Percentiles rank a stretch among this genome's conserved stretches.
Evolutionary conservation across 1,139 yeast species (phyloP).

Genomic region (Sugiyamaella japonica): DNA sequence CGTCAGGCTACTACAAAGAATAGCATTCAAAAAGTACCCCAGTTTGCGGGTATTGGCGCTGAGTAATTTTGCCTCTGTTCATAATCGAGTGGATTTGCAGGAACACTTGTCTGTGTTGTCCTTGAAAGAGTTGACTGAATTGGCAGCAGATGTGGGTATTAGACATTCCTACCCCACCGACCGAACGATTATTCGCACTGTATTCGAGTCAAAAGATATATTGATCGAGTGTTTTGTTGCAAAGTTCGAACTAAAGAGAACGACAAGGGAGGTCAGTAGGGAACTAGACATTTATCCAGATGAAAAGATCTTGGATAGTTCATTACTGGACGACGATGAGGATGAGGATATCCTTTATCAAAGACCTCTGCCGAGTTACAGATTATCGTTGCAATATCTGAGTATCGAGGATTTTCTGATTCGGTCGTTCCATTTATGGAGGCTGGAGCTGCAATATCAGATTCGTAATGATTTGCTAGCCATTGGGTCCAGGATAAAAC

Average conservation of each 20-base stretch:
- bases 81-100: constrained; percentile 29
- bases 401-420: constrained; percentile 41
- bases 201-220: constrained; percentile 14
- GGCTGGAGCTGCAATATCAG: constrained; percentile 30
- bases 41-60: constrained; percentile 35
- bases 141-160: constrained; percentile 22
- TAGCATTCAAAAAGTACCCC: constrained; percentile 31
- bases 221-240: constrained; percentile 28
- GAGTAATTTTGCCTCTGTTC: constrained; percentile 37
- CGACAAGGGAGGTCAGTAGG: neutral
- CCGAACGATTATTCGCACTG: neutral
- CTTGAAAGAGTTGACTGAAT: constrained; percentile 28
- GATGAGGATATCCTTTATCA: neutral
- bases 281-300: constrained; percentile 10
- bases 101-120: constrained; percentile 33
- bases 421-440: constrained; percentile 33
- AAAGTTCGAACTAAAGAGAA: constrained; percentile 16
- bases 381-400: constrained; percentile 38
- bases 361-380: constrained; percentile 28
- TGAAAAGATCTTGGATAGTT: neutral
- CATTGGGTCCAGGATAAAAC: constrained; percentile 33
- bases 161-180: constrained; percentile 7
- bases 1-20: constrained; percentile 30
- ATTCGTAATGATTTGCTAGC: constrained; percentile 35
- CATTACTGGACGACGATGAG: neutral